Evolutionary conservation across 495 filamentous ascomycete genomes (phyloP), one percentile per base, ranked within the genome.

Genomic region (Letharia columbiana): DNA sequence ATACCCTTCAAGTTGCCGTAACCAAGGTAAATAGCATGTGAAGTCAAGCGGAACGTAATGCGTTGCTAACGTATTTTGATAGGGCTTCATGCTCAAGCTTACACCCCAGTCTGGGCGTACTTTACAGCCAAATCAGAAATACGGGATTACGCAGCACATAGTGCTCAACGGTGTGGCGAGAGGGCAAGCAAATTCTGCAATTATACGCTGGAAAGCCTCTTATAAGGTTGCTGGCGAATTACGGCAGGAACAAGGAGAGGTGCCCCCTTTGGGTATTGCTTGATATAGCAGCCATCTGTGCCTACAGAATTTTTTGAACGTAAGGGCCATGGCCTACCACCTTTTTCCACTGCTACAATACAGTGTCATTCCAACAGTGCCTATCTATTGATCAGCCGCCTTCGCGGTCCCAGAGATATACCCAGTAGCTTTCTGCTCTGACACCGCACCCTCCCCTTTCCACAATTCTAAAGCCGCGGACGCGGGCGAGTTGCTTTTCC

Each of bases 1-100:
- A 98, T 49, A 91, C 92, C 58, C 96, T 97, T 73, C 90, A 95
- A 74, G 82, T 93, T 63, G 94, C 94, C 5, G 93, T 96, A 11
- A 92, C 92, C 45, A 97, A 92, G 84, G 94, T 96, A 78, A 70
- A 78, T 70, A 12, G 28, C 50, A 37, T 63, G 40, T 23, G 4
- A 39, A 10, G 23, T 63, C n/a, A 56, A 58, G 70, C 63, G 64
- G 28, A 52, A 20, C 31, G 37, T 57, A 63, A 62, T 69, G 52
- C 41, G 56, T 41, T 56, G 35, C 37, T 61, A 23, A 59, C 28
- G 15, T 60, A 62, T 60, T 45, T 50, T 60, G 33, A 56, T 61
- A 95, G 93, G 86, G 86, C 44, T 93, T 89, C 71, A 85, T 87
- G 42, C 82, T 97, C 8, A 84, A 89, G 66, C 84, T 96, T 45